Percentiles rank a stretch among this genome's conserved stretches.
phyloP scores from a whole-genome alignment of 169 alveolate species.

The Perkinsus marinus region DNA sequence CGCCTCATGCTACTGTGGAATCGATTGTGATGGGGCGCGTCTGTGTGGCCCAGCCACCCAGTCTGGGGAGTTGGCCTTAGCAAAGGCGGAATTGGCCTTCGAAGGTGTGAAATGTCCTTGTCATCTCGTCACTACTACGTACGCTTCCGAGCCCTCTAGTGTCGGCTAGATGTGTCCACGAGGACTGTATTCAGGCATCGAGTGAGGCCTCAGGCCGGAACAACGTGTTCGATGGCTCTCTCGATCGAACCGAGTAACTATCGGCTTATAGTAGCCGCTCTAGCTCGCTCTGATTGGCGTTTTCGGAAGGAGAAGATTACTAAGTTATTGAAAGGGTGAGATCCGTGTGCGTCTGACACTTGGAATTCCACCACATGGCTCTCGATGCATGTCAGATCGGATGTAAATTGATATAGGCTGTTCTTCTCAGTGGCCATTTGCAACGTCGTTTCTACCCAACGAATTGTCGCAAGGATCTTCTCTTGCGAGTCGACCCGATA shows the following conservation, averaged over 20 bases:
- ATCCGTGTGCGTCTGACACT: too few relatives aligned
- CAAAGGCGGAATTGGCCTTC: too few relatives aligned
- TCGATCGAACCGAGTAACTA: not conserved
- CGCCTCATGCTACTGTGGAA: too few relatives aligned
- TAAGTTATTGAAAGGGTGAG: not conserved
- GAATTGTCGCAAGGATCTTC: not conserved
- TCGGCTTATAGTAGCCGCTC: not conserved
- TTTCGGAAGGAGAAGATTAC: not conserved
- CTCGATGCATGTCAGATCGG: too few relatives aligned
- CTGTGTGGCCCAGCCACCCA: too few relatives aligned
- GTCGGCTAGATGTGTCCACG: too few relatives aligned
- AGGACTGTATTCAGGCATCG: not conserved
- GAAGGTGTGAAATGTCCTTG: too few relatives aligned
- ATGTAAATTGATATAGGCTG: not conserved
- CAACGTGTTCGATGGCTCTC: not conserved
- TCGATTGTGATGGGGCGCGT: too few relatives aligned
- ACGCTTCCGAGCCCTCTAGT: too few relatives aligned
- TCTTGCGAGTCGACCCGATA: not conserved
- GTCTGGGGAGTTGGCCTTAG: too few relatives aligned
- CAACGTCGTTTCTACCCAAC: not conserved
- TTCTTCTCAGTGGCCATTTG: not conserved
- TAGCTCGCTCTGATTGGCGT: not conserved
- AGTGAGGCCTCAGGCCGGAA: not conserved
- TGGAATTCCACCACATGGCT: too few relatives aligned
- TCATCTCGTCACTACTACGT: too few relatives aligned